A percentile compares a stretch with the other conserved stretches of the same genome.
Evolutionary conservation across 108 stramenopile species (phyloP).

Genomic region (Nannochloropsis gaditana): DNA sequence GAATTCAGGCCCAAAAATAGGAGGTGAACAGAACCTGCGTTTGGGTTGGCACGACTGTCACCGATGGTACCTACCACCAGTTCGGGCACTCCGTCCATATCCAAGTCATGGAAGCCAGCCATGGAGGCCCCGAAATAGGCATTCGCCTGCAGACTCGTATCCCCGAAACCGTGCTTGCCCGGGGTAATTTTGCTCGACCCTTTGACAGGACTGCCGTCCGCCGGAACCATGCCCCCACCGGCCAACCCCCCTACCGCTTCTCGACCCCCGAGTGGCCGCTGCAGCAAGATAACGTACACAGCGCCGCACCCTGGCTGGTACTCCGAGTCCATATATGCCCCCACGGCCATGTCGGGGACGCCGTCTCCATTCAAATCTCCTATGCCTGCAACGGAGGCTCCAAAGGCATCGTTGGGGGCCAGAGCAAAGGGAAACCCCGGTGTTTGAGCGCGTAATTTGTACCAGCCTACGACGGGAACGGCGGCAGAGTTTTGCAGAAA

Average conservation of each 20-base stretch:
- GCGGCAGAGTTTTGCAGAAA: constrained; percentile 12
- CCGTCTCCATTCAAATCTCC: constrained; percentile 14
- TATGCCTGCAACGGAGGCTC: not conserved
- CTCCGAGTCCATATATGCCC: not conserved
- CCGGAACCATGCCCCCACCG: not conserved
- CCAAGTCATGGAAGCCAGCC: constrained; percentile 3
- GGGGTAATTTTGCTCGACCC: not conserved
- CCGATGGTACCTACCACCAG: not conserved
- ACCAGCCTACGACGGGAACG: not conserved
- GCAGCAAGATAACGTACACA: not conserved
- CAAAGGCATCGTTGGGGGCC: not conserved
- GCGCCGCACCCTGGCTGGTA: not conserved
- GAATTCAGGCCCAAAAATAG: not conserved
- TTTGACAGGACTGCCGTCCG: not conserved
- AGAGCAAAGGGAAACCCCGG: not conserved
- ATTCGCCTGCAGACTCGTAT: constrained; percentile 9
- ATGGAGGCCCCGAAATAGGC: not conserved
- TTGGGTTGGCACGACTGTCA: constrained; percentile 16
- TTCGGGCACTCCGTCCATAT: not conserved
- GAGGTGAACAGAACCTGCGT: not conserved
- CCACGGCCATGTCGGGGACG: not conserved
- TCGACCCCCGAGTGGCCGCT: not conserved
- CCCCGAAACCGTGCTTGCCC: not conserved
- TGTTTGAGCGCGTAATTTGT: not conserved
- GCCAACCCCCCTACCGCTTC: not conserved